Conservation (phyloP, 768 basidiomycete genomes). For the Trichaptum fuscoviolaceum region DNA sequence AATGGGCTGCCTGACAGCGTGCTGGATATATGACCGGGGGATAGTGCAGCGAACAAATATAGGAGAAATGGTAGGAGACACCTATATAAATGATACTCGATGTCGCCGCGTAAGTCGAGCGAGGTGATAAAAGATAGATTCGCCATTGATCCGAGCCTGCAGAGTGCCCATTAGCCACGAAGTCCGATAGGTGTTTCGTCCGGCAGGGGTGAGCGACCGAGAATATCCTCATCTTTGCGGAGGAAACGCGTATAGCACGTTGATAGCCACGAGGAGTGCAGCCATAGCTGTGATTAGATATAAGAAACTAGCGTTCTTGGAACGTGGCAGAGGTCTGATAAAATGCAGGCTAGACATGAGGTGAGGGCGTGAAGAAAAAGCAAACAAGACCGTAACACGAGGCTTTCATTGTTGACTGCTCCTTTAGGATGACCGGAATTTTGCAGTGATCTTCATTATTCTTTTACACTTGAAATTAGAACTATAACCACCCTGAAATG, state of each 20-base stretch:
- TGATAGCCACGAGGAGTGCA: neutral
- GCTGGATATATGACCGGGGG: neutral
- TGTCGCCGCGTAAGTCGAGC: neutral
- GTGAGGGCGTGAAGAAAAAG: neutral
- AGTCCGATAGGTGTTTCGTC: neutral
- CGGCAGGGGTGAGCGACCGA: neutral
- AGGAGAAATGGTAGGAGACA: neutral
- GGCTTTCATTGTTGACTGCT: neutral
- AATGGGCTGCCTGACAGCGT: neutral
- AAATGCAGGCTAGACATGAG: neutral
- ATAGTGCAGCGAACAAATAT: neutral
- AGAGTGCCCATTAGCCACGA: neutral
- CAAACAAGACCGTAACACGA: neutral
- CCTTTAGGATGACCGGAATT: neutral
- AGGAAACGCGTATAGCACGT: neutral
- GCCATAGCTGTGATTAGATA: neutral
- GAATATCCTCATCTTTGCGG: neutral
- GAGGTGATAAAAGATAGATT: neutral
- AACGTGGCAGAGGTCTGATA: neutral
- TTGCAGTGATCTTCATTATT: neutral
- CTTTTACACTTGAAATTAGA: no score
- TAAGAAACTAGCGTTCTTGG: neutral
- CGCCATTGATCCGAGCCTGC: neutral
- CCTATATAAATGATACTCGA: neutral
- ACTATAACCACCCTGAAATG: no score